Conservation (phyloP, 179 eudicot genomes). For the Silene noctiflora region DNA sequence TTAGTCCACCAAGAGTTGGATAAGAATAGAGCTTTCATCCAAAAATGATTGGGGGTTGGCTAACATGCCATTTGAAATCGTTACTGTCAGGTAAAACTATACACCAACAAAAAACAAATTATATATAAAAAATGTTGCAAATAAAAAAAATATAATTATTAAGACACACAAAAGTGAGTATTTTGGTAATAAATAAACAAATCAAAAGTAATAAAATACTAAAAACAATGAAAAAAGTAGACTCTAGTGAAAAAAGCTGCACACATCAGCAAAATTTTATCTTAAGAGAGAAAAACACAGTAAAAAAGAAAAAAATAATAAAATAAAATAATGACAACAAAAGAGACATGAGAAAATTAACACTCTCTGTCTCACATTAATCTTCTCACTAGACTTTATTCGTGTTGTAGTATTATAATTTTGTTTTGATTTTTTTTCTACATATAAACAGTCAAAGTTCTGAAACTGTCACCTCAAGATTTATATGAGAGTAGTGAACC, state of each 20-base stretch:
- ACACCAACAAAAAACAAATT: neutral
- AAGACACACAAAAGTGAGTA: too few relatives aligned
- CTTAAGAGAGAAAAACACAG: too few relatives aligned
- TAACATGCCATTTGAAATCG: neutral
- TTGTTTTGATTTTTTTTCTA: neutral
- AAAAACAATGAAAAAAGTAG: too few relatives aligned
- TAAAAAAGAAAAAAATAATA: too few relatives aligned
- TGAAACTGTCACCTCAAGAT: neutral
- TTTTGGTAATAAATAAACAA: too few relatives aligned
- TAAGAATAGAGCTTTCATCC: neutral
- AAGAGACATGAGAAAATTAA: neutral
- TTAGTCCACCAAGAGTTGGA: conserved; percentile 22
- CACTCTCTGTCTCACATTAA: neutral
- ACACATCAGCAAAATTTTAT: too few relatives aligned
- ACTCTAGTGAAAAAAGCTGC: too few relatives aligned
- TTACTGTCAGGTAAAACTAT: neutral
- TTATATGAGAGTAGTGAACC: neutral
- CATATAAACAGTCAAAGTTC: neutral
- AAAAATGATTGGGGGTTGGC: neutral
- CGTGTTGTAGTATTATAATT: neutral
- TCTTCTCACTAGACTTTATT: neutral
- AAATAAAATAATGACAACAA: too few relatives aligned
- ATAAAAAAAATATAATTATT: too few relatives aligned
- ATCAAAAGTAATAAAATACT: too few relatives aligned
- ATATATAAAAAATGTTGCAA: too few relatives aligned